Conservation (phyloP, 108 stramenopile species). For the Pseudonitzschia pungens region DNA sequence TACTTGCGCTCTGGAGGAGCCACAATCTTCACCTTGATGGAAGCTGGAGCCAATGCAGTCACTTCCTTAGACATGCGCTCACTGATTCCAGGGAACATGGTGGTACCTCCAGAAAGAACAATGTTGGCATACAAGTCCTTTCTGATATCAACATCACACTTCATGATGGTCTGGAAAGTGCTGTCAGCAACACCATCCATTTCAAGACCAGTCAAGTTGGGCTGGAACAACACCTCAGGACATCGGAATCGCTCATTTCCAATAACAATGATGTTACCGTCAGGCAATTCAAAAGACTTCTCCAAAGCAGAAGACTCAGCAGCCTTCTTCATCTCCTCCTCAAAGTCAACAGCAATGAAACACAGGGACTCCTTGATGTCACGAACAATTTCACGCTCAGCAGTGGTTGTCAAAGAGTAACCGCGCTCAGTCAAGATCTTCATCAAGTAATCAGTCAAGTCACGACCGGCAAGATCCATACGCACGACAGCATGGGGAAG, state of each 20-base stretch:
- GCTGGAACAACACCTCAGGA: constrained; percentile 94
- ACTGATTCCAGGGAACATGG: constrained; percentile 99
- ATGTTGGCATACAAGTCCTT: constrained; percentile 95
- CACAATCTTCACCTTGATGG: constrained; percentile 99
- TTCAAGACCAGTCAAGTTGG: constrained; percentile 96
- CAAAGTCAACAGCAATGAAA: constrained; percentile 92
- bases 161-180: constrained; percentile 99
- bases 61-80: constrained; percentile 99
- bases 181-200: constrained; percentile 97
- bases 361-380: constrained; percentile 92
- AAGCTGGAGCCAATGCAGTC: constrained; percentile 89
- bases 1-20: constrained; percentile 99
- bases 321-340: constrained; percentile 94
- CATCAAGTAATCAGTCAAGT: constrained; percentile 95
- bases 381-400: constrained; percentile 94
- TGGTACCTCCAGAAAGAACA: constrained; percentile 94
- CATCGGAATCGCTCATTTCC: constrained; percentile 95
- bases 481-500: constrained; percentile 95
- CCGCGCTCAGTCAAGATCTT: constrained; percentile 94
- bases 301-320: constrained; percentile 89
- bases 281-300: constrained; percentile 92
- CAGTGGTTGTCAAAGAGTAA: constrained; percentile 92
- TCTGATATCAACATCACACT: constrained; percentile 99
- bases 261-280: constrained; percentile 93
- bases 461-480: constrained; percentile 92